Evolutionary conservation across 768 basidiomycete genomes (phyloP).

Genomic region (Russula vinacea): DNA sequence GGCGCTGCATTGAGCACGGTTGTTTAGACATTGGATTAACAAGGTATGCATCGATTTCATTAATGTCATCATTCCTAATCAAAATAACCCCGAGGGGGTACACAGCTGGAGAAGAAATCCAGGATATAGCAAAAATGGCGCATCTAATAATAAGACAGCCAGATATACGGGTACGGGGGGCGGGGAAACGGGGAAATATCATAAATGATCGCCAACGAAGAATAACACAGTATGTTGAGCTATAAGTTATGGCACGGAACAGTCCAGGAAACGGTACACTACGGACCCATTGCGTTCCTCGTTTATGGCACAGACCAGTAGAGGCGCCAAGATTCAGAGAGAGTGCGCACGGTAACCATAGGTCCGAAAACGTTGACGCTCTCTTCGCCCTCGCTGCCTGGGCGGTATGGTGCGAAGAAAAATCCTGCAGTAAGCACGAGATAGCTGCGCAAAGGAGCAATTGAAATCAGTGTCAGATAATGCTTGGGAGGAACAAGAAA

Average conservation of each 20-base stretch:
- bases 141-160: not conserved
- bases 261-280: not conserved
- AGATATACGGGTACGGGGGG: not conserved
- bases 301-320: conserved; percentile 18
- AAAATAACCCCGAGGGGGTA: not conserved
- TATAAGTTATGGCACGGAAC: conserved; percentile 15
- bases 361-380: conserved; percentile 1
- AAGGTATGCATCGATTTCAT: conserved; percentile 1
- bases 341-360: conserved; percentile 16
- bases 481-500: not conserved
- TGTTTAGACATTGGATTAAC: not conserved
- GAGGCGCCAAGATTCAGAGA: conserved; percentile 23
- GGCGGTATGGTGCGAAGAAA: conserved; percentile 69
- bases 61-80: not conserved
- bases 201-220: conserved; percentile 14
- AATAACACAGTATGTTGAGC: conserved; percentile 9
- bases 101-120: conserved; percentile 1
- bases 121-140: not conserved
- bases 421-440: conserved; percentile 89
- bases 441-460: conserved; percentile 54
- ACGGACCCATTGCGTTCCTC: not conserved
- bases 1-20: conserved; percentile 38
- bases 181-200: not conserved
- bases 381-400: conserved; percentile 29
- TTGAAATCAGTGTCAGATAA: not conserved